phyloP scores from a whole-genome alignment of 106 monocot species.

The Phalaenopsis equestris region DNA sequence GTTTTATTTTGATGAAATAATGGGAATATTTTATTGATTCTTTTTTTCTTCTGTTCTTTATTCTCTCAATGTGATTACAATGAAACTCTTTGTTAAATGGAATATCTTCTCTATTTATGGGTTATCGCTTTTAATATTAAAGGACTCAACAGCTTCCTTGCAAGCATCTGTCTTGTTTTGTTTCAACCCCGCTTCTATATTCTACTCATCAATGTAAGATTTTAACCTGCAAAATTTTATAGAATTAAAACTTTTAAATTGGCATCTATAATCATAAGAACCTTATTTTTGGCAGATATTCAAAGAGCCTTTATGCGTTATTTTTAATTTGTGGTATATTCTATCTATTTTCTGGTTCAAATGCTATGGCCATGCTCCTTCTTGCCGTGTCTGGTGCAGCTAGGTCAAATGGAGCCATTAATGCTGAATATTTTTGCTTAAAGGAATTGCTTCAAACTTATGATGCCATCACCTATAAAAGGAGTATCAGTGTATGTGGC shows the following conservation, averaged over 20 bases:
- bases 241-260: neutral
- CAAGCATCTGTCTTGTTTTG: slow-evolving; percentile 52
- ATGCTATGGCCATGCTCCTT: slow-evolving; percentile 40
- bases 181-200: slow-evolving; percentile 71
- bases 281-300: slow-evolving; percentile 44
- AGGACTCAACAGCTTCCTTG: slow-evolving; percentile 31
- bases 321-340: slow-evolving; percentile 56
- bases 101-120: slow-evolving; percentile 17
- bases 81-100: neutral
- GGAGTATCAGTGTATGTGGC: slow-evolving; percentile 22
- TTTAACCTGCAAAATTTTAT: neutral
- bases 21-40: no score
- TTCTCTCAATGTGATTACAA: neutral
- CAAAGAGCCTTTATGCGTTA: slow-evolving; percentile 67
- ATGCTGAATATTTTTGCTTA: slow-evolving; percentile 80
- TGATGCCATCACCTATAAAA: slow-evolving; percentile 33
- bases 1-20: no score
- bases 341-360: slow-evolving; percentile 58
- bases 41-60: neutral
- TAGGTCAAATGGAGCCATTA: slow-evolving; percentile 69
- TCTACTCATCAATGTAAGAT: slow-evolving; percentile 69
- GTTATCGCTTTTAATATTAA: slow-evolving; percentile 50
- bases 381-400: slow-evolving; percentile 59
- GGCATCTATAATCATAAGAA: neutral
- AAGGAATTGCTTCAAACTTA: slow-evolving; percentile 35